phyloP scores from a whole-genome alignment of 2,329 filamentous ascomycete species.

The Fusarium hainanense region DNA sequence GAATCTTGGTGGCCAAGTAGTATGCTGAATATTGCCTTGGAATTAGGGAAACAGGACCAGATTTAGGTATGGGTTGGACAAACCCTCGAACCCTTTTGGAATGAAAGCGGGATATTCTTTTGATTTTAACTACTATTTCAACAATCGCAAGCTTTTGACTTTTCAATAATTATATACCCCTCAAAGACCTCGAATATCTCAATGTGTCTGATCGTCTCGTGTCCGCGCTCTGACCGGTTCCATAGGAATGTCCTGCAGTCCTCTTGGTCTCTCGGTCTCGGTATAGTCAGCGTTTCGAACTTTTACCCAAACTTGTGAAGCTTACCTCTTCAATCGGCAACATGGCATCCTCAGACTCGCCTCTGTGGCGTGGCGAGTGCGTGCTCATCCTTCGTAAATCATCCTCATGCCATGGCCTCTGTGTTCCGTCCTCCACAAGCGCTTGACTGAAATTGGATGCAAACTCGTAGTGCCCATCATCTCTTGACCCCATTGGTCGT shows the following conservation, averaged over 20 bases:
- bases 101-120: background rate
- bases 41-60: conserved; percentile 7
- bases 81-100: too few species aligned
- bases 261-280: too few species aligned
- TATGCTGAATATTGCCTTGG: conserved; percentile 44
- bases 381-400: background rate
- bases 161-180: background rate
- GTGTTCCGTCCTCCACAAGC: accelerated
- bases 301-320: too few species aligned
- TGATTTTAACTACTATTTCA: background rate
- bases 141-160: too few species aligned
- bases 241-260: background rate
- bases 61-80: accelerated
- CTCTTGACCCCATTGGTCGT: background rate
- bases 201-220: background rate
- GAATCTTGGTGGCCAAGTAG: conserved; percentile 52
- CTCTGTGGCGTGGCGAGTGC: background rate
- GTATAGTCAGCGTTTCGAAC: too few species aligned
- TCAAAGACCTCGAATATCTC: accelerated
- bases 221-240: background rate
- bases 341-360: conserved; percentile 1
- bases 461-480: conserved; percentile 12
- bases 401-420: background rate
- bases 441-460: background rate
- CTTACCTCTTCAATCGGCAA: background rate